Base-by-base conservation (phyloP, 202 grass and related monocot species). In the Hordeum pubiflorum region DNA sequence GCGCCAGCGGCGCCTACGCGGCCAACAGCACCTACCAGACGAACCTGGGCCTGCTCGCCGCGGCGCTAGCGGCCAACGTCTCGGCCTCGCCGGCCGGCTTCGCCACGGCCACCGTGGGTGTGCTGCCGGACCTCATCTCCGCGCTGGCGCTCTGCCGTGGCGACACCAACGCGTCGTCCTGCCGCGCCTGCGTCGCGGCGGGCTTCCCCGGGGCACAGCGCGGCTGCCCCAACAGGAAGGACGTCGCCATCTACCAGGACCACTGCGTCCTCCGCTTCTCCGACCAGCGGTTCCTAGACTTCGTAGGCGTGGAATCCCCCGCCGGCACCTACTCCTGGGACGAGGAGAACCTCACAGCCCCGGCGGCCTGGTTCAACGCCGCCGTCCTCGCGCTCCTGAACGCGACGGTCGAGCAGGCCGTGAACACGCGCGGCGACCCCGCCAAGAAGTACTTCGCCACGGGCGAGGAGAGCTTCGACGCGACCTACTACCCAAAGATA, bases 211-310 rank as follows among this genome's bases (percentile, higher is more conserved):
- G 60, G 54, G 70, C 77, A 63, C 81, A 27, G 62, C 66, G 50
- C 17, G 18, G 50, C 63, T 94, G 92, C 71, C 81, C 86, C 24
- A 22, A 40, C 58, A 24, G 29, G 2, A 89, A 83, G 81, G 86
- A 72, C 18, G 78, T 54, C 41, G 69, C 63, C 74, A 24, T 71
- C 5, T 76, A 72, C 76, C 38, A 15, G 31, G 92, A 94, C 36
- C 48, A 10, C 18, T 94, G 92, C 81, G 10, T 77, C 74, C 55
- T 94, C 29, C 89, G 84, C 59, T 94, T 83, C 89, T 69, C 86
- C 84, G 63, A 65, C 74, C 65, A 20, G 11, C 55, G 44, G 0
- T 94, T 91, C 60, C 77, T 91, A 7, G 72, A 79, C 62, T 68
- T 63, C 10, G 20, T 52, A n/a, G 77, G 77, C 63, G 37, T 36